Evolutionary conservation across 257 asterid species (phyloP).

Genomic region (Solanum medicagineum): DNA sequence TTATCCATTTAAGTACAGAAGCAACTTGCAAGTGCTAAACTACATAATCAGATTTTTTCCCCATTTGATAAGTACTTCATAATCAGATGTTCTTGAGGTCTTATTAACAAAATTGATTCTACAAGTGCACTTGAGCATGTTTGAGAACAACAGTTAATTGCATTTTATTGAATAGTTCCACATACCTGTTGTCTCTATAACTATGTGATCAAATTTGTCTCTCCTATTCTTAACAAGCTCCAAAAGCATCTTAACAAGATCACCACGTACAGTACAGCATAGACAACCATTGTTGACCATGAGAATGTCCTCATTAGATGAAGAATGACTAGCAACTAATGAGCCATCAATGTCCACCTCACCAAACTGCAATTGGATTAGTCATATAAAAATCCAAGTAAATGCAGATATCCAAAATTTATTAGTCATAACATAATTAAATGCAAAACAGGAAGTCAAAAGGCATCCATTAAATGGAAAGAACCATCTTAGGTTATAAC

Average conservation of each 20-base stretch:
- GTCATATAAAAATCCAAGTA: neutral
- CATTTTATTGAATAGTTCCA: neutral
- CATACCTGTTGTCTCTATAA: conserved; percentile 92
- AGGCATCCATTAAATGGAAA: neutral
- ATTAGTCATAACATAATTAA: neutral
- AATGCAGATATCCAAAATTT: neutral
- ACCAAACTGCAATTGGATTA: conserved; percentile 62
- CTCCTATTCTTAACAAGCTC: conserved; percentile 75
- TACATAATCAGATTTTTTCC: neutral
- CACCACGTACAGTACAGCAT: conserved; percentile 95
- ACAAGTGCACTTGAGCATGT: neutral
- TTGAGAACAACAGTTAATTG: neutral
- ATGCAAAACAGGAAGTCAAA: neutral
- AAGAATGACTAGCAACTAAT: conserved; percentile 85
- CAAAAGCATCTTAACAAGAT: conserved; percentile 91
- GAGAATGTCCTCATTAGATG: conserved; percentile 79
- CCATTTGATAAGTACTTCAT: neutral
- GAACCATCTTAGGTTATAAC: neutral
- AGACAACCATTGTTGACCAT: conserved; percentile 97
- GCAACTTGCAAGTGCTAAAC: neutral
- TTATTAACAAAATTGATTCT: neutral
- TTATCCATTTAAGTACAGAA: neutral
- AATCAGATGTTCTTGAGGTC: neutral
- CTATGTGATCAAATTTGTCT: conserved; percentile 83
- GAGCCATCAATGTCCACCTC: conserved; percentile 97